Evolutionary conservation across 371 early-diverging fungal species (phyloP).

Genomic region (Rhizopus arrhizus): DNA sequence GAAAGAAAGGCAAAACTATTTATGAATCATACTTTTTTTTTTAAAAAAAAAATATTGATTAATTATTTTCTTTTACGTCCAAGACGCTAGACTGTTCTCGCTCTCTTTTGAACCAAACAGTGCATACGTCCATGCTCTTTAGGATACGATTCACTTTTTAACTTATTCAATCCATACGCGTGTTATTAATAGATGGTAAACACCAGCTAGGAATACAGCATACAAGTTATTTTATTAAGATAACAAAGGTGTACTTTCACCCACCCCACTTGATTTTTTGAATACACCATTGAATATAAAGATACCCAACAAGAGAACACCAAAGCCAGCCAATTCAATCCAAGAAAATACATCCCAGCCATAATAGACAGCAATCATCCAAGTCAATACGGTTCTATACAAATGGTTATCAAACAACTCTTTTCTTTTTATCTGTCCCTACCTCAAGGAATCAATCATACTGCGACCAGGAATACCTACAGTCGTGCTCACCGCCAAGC

Average conservation of each 20-base stretch:
- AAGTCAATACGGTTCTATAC: constrained; percentile 42
- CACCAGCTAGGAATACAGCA: too few species aligned
- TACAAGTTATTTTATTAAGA: constrained; percentile 15
- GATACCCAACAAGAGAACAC: constrained; percentile 35
- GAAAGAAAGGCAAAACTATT: too few species aligned
- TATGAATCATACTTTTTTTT: too few species aligned
- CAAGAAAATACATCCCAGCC: constrained; percentile 50
- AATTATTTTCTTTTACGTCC: too few species aligned
- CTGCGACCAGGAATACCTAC: constrained; percentile 50
- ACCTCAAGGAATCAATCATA: constrained; percentile 48
- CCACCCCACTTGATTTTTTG: constrained; percentile 20
- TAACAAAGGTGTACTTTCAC: constrained; percentile 42
- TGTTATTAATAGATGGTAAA: too few species aligned
- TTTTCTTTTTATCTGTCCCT: constrained; percentile 9
- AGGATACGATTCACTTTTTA: too few species aligned
- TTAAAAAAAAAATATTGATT: too few species aligned
- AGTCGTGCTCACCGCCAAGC: constrained; percentile 41
- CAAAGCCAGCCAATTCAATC: constrained; percentile 39
- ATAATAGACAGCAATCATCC: constrained; percentile 47
- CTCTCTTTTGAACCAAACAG: too few species aligned
- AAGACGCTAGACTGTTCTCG: too few species aligned
- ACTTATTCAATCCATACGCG: too few species aligned
- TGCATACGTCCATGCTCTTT: too few species aligned
- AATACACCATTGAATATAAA: constrained; percentile 52
- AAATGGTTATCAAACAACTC: not conserved